These are phyloP conservation scores for Erythrophleum ivorense DNA, from an alignment of 331 rosid species.

Conservation along the genomic window DNA sequence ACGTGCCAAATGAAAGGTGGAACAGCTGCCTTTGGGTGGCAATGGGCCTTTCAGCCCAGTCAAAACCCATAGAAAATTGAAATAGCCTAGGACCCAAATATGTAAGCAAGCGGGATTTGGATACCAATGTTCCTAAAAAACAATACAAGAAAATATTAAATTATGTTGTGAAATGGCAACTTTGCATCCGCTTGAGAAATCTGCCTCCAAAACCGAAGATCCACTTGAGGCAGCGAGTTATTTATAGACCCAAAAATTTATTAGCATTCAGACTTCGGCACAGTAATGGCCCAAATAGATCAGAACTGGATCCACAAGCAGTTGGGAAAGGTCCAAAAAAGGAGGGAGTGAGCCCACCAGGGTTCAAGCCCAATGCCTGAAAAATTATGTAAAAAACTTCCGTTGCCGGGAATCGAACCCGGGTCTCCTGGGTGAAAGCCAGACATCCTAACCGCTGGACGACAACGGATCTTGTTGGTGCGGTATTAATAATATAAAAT, in stretches of 20 bases:
- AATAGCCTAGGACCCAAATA: neutral
- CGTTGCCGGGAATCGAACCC: slow-evolving; percentile 82
- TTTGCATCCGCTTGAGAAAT: no score
- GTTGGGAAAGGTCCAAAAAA: no score
- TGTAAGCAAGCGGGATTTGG: neutral
- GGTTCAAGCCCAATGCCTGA: neutral
- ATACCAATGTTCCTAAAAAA: no score
- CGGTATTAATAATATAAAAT: no score
- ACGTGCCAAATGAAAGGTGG: no score
- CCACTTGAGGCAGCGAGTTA: no score
- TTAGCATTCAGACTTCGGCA: neutral
- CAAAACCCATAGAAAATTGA: neutral
- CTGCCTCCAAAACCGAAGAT: no score
- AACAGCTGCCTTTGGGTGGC: neutral
- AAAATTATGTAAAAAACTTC: neutral
- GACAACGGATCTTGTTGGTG: slow-evolving; percentile 57
- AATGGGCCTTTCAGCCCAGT: neutral
- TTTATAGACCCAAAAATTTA: no score
- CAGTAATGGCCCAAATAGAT: neutral
- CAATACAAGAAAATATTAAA: no score
- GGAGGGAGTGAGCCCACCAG: neutral
- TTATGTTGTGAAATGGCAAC: no score
- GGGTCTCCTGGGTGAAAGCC: slow-evolving; percentile 94
- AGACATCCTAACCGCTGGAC: slow-evolving; percentile 99
- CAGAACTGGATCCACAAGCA: no score